phyloP scores from a whole-genome alignment of 345 rosid genomes.

The Melastoma malabathricum region DNA sequence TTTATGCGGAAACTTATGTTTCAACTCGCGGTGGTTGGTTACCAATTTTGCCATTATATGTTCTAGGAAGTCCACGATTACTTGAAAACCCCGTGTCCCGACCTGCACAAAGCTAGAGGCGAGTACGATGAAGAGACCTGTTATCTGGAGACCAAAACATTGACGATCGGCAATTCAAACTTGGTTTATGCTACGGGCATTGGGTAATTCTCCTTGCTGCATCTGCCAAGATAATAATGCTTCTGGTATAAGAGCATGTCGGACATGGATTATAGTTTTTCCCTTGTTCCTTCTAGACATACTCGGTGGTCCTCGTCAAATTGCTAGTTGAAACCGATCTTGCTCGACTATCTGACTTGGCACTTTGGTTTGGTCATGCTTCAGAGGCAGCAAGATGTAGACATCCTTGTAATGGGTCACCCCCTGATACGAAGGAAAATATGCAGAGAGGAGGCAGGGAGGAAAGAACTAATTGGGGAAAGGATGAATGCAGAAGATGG shows the following conservation, averaged over 20 bases:
- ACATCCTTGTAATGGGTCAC: conserved; percentile 88
- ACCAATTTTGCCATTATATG: neutral
- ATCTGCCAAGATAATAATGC: too few species aligned
- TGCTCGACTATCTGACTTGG: neutral
- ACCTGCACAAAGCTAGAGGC: conserved; percentile 72
- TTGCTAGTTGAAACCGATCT: too few species aligned
- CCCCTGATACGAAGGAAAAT: too few species aligned
- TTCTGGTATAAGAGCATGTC: too few species aligned
- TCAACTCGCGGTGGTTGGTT: too few species aligned
- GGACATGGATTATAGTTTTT: too few species aligned
- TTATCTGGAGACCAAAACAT: conserved; percentile 73
- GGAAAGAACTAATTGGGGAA: too few species aligned
- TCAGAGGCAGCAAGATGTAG: conserved; percentile 87
- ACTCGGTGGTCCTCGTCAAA: too few species aligned
- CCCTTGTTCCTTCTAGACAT: neutral
- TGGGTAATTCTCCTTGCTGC: conserved; percentile 39
- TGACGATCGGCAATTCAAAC: conserved; percentile 86
- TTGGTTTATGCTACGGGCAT: conserved; percentile 89
- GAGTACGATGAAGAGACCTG: conserved; percentile 75
- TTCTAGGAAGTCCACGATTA: conserved; percentile 83
- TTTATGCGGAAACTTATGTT: too few species aligned
- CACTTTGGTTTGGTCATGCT: conserved; percentile 45
- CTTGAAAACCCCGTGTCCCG: conserved; percentile 82
- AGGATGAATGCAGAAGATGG: too few species aligned
- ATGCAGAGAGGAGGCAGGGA: too few species aligned